These are phyloP conservation scores for Metschnikowia peoriensis DNA, from an alignment of 805 yeast genomes.

Conservation along the genomic window DNA sequence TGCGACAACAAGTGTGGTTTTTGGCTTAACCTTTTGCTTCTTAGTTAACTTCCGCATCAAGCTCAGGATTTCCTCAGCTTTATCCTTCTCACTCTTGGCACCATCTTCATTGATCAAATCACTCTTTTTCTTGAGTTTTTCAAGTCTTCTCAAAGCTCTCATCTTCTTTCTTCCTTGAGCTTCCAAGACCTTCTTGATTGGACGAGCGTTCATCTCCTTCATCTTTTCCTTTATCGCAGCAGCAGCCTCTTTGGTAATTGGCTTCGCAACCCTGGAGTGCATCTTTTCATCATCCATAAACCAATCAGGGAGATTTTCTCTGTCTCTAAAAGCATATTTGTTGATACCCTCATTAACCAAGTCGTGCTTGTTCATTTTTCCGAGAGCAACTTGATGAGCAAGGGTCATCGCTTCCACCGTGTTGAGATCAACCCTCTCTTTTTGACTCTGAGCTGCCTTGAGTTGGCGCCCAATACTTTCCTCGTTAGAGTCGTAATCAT, in stretches of 20 bases:
- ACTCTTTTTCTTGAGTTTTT: constrained; percentile 87
- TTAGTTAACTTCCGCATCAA: constrained; percentile 79
- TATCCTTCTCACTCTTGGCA: constrained; percentile 86
- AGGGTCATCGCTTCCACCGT: constrained; percentile 97
- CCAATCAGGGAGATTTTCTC: constrained; percentile 95
- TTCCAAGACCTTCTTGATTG: constrained; percentile 97
- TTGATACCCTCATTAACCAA: constrained; percentile 91
- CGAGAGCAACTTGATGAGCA: constrained; percentile 93
- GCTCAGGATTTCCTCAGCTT: constrained; percentile 87
- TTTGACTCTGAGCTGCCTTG: constrained; percentile 47
- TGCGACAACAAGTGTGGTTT: constrained; percentile 87
- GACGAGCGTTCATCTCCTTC: constrained; percentile 84
- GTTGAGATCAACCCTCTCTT: constrained; percentile 73
- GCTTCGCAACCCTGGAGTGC: constrained; percentile 83
- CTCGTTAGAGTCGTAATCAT: constrained; percentile 48
- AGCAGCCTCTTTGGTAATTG: constrained; percentile 85
- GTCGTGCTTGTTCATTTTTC: constrained; percentile 81
- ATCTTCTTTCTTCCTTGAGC: constrained; percentile 95
- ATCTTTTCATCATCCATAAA: constrained; percentile 86
- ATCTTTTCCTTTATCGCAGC: constrained; percentile 43
- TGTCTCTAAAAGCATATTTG: constrained; percentile 87
- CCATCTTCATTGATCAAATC: constrained; percentile 86
- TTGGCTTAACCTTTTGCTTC: constrained; percentile 70
- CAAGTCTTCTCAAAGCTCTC: constrained; percentile 85
- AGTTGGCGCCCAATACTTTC: constrained; percentile 37